Evolutionary conservation across 2,329 filamentous ascomycete genomes (phyloP).

Genomic region (Aspergillus ochraceoroseus): DNA sequence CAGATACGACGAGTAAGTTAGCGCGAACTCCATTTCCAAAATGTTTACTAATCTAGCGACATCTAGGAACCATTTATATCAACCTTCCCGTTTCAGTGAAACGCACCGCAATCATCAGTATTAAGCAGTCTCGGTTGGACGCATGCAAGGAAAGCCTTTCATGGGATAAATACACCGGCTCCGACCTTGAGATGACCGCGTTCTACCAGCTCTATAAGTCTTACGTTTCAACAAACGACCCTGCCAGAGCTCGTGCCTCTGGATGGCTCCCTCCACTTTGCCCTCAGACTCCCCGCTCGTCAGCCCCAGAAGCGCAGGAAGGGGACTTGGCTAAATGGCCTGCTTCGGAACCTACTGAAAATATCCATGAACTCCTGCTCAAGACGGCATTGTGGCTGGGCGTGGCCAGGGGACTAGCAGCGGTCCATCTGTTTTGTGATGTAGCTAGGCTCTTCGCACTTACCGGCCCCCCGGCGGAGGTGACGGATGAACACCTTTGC

Average conservation of each 20-base stretch:
- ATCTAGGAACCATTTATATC: constrained; percentile 18
- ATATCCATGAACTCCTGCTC: constrained; percentile 20
- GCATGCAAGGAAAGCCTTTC: constrained; percentile 19
- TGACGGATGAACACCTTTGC: constrained; percentile 7
- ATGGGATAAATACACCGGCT: constrained; percentile 19
- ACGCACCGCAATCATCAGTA: constrained; percentile 16
- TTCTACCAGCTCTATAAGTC: constrained; percentile 22
- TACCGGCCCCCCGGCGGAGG: constrained; percentile 6
- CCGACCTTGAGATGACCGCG: constrained; percentile 19
- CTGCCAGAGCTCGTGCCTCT: constrained; percentile 16
- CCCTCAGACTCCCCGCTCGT: constrained; percentile 12
- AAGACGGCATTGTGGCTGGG: constrained; percentile 27
- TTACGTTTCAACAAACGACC: constrained; percentile 13
- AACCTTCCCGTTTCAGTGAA: constrained; percentile 12
- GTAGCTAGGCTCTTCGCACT: constrained; percentile 23
- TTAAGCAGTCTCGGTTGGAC: constrained; percentile 20
- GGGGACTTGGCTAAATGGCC: constrained; percentile 18
- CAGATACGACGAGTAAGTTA: constrained; percentile 19
- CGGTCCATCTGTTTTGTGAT: constrained; percentile 30
- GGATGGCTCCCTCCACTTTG: constrained; percentile 21
- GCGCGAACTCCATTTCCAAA: neutral
- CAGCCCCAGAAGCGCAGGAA: constrained; percentile 8
- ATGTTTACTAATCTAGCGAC: neutral
- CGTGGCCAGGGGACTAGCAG: constrained; percentile 24
- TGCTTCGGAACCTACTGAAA: constrained; percentile 1